Evolutionary conservation across 2,329 filamentous ascomycete species (phyloP).

Genomic region (Dactylonectria macrodidyma): DNA sequence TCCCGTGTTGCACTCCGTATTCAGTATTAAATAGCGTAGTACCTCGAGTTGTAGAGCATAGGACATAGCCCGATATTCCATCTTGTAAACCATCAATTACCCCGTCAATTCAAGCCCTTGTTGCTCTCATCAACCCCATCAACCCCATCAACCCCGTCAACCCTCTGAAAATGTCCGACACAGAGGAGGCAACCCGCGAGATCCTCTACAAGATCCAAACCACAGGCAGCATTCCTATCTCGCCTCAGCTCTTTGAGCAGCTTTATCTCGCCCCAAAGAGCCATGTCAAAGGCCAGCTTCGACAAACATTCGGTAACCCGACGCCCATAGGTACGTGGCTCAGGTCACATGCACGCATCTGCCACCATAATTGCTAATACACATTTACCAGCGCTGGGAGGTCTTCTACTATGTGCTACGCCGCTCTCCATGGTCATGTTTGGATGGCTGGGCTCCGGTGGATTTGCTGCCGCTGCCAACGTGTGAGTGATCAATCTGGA

Average conservation of each 20-base stretch:
- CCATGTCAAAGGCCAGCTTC: slow-evolving; percentile 62
- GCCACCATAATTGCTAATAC: not conserved
- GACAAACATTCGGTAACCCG: slow-evolving; percentile 69
- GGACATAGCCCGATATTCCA: too few species aligned
- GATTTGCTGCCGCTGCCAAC: slow-evolving; percentile 41
- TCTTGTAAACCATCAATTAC: too few species aligned
- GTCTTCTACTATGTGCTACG: slow-evolving; percentile 41
- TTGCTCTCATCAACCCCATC: too few species aligned
- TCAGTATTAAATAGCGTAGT: too few species aligned
- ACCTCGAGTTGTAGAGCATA: too few species aligned
- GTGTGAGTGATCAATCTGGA: slow-evolving; percentile 29
- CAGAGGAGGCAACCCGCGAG: not conserved
- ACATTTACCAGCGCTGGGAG: slow-evolving; percentile 33
- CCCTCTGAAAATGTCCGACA: not conserved
- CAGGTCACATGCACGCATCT: accelerated
- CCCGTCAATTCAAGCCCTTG: too few species aligned
- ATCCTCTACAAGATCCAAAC: slow-evolving; percentile 10
- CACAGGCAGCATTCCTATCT: slow-evolving; percentile 58
- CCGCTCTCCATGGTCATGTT: slow-evolving; percentile 40
- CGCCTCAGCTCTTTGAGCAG: slow-evolving; percentile 71
- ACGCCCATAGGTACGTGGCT: slow-evolving; percentile 59
- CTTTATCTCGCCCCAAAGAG: slow-evolving; percentile 67
- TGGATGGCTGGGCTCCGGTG: slow-evolving; percentile 42
- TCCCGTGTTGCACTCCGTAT: too few species aligned
- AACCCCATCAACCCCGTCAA: not conserved